Evolutionary conservation across 2,329 filamentous ascomycete species (phyloP), one percentile per base, ranked within the genome.

Genomic region (Shiraia sp.): DNA sequence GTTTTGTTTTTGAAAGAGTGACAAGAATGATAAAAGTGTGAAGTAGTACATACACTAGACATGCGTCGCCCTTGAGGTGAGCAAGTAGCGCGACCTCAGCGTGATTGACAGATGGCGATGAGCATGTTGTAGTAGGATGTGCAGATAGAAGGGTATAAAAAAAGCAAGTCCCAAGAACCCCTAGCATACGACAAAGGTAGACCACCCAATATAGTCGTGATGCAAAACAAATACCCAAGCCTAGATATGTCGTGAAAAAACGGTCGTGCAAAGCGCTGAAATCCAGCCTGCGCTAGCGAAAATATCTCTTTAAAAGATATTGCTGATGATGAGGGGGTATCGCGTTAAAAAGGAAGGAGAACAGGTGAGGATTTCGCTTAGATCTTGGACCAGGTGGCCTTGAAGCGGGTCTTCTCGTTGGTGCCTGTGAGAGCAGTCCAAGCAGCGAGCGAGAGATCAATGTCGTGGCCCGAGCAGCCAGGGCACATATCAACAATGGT

Each of bases 261-360:
- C n/a, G 53, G 59, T 68, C 65, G 60, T 68, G 62, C 63, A 67
- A 66, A 68, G 65, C 65, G 65, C 65, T 66, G 64, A 67, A 22
- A 22, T 22, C 63, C 60, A 52, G 65, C 58, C 62, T 62, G 65
- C 65, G 65, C 64, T 67, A 68, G 65, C 63, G 47, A 58, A 52
- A 48, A 51, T 24, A 22, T 22, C 19, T 22, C 19, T 22, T 43
- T n/a, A 30, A 43, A 47, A 51, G 55, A 55, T 45, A 50, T 51
- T 50, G 19, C 30, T 38, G 27, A 23, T 38, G 27, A 23, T 28
- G 26, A 26, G 26, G 17, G 56, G 59, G 63, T 62, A 63, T 65
- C 51, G 51, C 57, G 55, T 52, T 53, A 55, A 49, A 53, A 61
- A 53, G 47, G 47, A 42, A 45, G 48, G 41, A 40, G 44, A 47